Conservation (phyloP, 2,329 filamentous ascomycete genomes). For the Curvularia hawaiiensis region DNA sequence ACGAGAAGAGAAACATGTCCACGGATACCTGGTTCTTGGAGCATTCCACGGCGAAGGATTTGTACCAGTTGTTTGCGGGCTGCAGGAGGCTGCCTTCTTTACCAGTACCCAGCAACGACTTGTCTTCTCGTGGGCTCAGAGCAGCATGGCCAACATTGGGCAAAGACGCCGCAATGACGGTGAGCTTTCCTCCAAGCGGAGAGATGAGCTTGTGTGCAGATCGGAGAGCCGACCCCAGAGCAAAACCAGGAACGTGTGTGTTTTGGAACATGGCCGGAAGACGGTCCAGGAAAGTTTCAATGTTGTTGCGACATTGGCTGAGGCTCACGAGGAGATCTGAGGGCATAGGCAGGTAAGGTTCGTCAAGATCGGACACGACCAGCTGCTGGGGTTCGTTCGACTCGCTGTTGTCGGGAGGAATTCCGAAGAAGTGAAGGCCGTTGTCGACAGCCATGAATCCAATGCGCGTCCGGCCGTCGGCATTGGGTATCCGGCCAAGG, state of each 20-base stretch:
- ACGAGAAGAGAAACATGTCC: slow-evolving; percentile 46
- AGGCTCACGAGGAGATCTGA: slow-evolving; percentile 89
- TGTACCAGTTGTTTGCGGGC: slow-evolving; percentile 96
- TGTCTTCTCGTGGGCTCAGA: slow-evolving; percentile 90
- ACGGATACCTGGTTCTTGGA: slow-evolving; percentile 99
- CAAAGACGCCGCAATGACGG: slow-evolving; percentile 85
- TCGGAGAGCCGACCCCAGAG: slow-evolving; percentile 90
- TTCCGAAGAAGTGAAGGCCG: slow-evolving; percentile 93
- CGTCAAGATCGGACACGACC: slow-evolving; percentile 91
- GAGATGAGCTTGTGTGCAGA: slow-evolving; percentile 96
- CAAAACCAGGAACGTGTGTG: slow-evolving; percentile 87
- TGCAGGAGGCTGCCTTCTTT: slow-evolving; percentile 89
- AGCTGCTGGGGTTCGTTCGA: slow-evolving; percentile 87
- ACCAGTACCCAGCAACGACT: slow-evolving; percentile 90
- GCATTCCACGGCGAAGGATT: slow-evolving; percentile 98
- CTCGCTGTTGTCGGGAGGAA: slow-evolving; percentile 86
- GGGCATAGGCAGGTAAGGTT: slow-evolving; percentile 94
- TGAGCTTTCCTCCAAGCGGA: slow-evolving; percentile 91
- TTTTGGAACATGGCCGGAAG: slow-evolving; percentile 97
- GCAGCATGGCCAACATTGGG: slow-evolving; percentile 89
- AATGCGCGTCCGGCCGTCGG: slow-evolving; percentile 86
- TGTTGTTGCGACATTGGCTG: slow-evolving; percentile 84
- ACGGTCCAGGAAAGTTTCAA: slow-evolving; percentile 88
- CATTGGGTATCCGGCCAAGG: slow-evolving; percentile 96
- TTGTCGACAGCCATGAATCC: slow-evolving; percentile 97